Evolutionary conservation across 352 stramenopile genomes (phyloP).

Genomic region (Stramenopiles sp.): DNA sequence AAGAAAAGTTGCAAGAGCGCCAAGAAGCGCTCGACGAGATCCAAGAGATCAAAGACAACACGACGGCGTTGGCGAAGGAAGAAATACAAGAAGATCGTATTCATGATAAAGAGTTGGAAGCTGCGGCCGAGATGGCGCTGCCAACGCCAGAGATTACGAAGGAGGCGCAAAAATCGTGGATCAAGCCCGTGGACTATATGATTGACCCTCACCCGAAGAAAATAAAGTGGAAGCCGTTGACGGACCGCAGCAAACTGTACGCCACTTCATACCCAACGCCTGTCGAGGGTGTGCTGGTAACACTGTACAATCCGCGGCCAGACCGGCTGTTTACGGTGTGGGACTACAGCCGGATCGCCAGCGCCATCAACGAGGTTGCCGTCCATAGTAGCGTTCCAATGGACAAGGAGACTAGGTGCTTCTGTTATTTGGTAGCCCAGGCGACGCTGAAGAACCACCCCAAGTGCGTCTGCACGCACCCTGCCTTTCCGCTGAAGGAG

Average conservation of each 20-base stretch:
- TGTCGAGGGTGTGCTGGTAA: slow-evolving; percentile 3
- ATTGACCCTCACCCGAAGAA: slow-evolving; percentile 6
- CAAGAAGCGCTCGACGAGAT: background rate
- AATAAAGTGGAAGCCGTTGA: background rate
- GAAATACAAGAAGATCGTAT: background rate
- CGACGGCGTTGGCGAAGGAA: background rate
- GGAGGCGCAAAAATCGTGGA: background rate
- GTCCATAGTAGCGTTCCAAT: background rate
- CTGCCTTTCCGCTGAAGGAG: background rate
- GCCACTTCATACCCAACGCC: background rate
- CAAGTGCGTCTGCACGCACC: background rate
- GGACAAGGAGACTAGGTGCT: slow-evolving; percentile 7
- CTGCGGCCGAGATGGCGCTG: background rate
- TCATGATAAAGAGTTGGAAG: background rate
- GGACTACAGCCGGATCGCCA: background rate
- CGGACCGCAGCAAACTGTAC: background rate
- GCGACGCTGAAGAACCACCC: background rate
- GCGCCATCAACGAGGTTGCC: background rate
- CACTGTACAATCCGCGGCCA: slow-evolving; percentile 1
- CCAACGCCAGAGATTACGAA: background rate
- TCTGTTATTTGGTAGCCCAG: background rate
- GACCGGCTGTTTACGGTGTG: slow-evolving; percentile 3
- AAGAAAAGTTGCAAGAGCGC: background rate
- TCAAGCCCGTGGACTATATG: background rate
- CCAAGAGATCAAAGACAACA: background rate